Percentiles rank a stretch among this genome's conserved stretches.
Conservation (phyloP, 2,329 filamentous ascomycete species). For the Aspergillaceae sp. region DNA sequence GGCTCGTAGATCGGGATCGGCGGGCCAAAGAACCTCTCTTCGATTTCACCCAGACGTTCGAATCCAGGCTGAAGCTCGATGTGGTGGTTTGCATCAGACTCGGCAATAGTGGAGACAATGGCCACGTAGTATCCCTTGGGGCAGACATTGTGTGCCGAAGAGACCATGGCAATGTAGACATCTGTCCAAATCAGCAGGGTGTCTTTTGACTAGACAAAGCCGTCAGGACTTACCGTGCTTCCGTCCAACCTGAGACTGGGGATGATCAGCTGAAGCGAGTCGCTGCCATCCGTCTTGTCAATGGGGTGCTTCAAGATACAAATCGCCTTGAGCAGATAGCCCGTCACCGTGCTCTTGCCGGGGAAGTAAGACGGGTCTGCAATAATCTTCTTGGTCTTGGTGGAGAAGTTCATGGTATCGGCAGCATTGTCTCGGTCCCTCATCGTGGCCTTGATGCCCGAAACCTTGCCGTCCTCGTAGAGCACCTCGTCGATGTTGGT, state of each 20-base stretch:
- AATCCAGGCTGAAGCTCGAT: slow-evolving; percentile 87
- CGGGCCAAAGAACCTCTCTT: slow-evolving; percentile 93
- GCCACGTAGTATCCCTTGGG: slow-evolving; percentile 99
- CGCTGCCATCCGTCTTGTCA: slow-evolving; percentile 75
- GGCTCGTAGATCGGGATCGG: slow-evolving; percentile 94
- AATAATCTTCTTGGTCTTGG: slow-evolving; percentile 91
- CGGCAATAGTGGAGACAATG: slow-evolving; percentile 95
- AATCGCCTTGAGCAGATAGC: slow-evolving; percentile 90
- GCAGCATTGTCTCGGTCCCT: slow-evolving; percentile 67
- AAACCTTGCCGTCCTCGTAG: slow-evolving; percentile 73
- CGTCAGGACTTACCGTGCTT: slow-evolving; percentile 66
- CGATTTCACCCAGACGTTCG: slow-evolving; percentile 82
- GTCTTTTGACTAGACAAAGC: background rate
- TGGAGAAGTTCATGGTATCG: slow-evolving; percentile 80
- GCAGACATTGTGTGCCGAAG: slow-evolving; percentile 93
- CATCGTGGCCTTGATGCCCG: slow-evolving; percentile 97
- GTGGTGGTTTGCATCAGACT: slow-evolving; percentile 86
- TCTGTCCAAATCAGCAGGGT: slow-evolving; percentile 45
- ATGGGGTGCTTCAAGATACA: slow-evolving; percentile 96
- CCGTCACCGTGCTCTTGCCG: slow-evolving; percentile 74
- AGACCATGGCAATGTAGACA: slow-evolving; percentile 94
- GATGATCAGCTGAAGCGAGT: slow-evolving; percentile 92
- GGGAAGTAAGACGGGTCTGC: slow-evolving; percentile 97
- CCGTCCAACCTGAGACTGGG: slow-evolving; percentile 90
- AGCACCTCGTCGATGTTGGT: slow-evolving; percentile 83